Conservation (phyloP, 2,329 filamentous ascomycete genomes). For the Ceratocystis alfenasii region DNA sequence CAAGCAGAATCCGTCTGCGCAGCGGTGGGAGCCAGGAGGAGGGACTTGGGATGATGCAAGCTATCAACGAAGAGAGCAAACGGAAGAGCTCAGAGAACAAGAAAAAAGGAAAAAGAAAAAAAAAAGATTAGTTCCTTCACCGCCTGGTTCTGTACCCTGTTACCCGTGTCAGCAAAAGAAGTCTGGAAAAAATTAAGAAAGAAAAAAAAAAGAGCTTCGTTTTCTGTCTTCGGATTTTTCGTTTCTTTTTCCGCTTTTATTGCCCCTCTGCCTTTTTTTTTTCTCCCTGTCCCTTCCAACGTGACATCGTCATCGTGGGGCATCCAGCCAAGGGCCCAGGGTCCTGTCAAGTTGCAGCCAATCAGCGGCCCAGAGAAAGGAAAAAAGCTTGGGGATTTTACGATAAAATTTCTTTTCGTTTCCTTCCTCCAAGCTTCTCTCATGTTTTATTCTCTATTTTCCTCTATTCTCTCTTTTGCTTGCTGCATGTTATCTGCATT, state of each 20-base stretch:
- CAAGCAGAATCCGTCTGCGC: too few species aligned
- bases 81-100: too few species aligned
- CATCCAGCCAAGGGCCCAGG: neutral
- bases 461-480: neutral
- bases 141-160: too few species aligned
- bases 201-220: neutral
- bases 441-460: neutral
- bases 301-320: conserved; percentile 4
- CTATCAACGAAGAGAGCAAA: too few species aligned
- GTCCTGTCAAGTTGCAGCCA: neutral
- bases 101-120: too few species aligned
- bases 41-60: too few species aligned
- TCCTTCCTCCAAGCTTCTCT: neutral
- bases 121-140: too few species aligned
- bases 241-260: neutral
- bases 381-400: neutral
- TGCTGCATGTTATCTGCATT: conserved; percentile 5
- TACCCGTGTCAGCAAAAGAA: neutral
- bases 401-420: neutral
- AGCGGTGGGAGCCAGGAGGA: too few species aligned
- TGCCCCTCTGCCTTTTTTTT: neutral
- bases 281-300: neutral
- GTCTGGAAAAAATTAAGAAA: neutral
- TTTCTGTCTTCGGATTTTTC: neutral
- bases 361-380: neutral